Evolutionary conservation across 768 basidiomycete genomes (phyloP).

Genomic region (Collybiopsis confluens): DNA sequence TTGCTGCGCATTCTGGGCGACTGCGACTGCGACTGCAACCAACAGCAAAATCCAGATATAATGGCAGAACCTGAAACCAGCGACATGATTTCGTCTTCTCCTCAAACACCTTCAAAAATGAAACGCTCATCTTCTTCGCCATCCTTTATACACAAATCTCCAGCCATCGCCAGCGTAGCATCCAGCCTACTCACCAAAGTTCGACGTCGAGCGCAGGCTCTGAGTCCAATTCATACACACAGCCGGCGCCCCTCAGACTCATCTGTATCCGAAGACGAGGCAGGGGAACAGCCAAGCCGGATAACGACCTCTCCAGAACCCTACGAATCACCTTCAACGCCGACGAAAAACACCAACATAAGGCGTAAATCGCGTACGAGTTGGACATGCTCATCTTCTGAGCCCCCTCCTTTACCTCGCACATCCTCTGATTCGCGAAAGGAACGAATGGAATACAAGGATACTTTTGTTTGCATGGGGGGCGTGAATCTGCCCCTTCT

Average conservation of each 20-base stretch:
- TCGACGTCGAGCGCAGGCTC: background rate
- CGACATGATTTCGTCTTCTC: too few relatives aligned
- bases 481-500: slow-evolving; percentile 60
- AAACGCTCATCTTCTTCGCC: background rate
- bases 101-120: background rate
- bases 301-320: too few relatives aligned
- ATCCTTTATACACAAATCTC: background rate
- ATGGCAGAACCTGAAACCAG: too few relatives aligned
- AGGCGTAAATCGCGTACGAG: background rate
- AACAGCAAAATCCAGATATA: too few relatives aligned
- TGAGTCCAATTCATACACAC: background rate
- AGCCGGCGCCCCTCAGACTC: background rate
- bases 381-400: background rate
- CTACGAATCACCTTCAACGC: background rate
- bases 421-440: slow-evolving; percentile 11
- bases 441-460: slow-evolving; percentile 24
- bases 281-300: too few relatives aligned
- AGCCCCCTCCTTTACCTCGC: background rate
- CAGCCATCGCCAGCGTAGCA: background rate
- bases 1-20: too few relatives aligned
- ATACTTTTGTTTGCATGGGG: slow-evolving; percentile 54
- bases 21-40: too few relatives aligned
- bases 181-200: background rate
- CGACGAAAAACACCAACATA: background rate
- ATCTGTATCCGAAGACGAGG: background rate